These are phyloP conservation scores for Saccharomyces eubayanus DNA, from an alignment of 805 yeast genomes.

Conservation along the genomic window DNA sequence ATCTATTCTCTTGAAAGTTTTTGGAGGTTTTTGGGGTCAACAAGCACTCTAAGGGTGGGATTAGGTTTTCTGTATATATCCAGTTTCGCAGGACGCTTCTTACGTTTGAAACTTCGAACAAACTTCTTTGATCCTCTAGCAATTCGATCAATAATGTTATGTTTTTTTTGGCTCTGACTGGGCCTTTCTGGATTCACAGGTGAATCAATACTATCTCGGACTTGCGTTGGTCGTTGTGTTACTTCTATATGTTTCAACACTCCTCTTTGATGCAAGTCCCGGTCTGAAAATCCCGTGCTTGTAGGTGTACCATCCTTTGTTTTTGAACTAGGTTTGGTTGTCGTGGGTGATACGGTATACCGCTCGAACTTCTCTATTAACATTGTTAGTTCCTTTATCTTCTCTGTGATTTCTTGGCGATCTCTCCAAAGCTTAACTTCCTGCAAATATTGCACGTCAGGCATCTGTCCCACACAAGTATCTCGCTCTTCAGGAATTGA, in stretches of 20 bases:
- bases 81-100: slow-evolving; percentile 3
- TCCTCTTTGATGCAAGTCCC: not conserved
- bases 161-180: not conserved
- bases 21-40: not conserved
- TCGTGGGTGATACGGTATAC: slow-evolving; percentile 3
- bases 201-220: not conserved
- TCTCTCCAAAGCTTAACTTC: slow-evolving; percentile 1
- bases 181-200: not conserved
- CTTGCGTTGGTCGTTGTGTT: not conserved
- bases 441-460: not conserved
- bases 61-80: slow-evolving; percentile 7
- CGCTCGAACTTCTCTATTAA: slow-evolving; percentile 5
- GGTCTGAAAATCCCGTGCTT: not conserved
- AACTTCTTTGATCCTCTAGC: slow-evolving; percentile 3
- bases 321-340: not conserved
- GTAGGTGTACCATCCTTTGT: not conserved
- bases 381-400: slow-evolving; percentile 6
- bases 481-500: not conserved
- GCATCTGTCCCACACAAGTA: not conserved
- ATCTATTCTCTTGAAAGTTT: not conserved
- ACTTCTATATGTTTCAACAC: not conserved
- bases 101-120: slow-evolving; percentile 3
- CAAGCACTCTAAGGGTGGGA: not conserved
- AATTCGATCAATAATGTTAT: not conserved
- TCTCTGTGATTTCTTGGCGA: slow-evolving; percentile 4